Base-by-base conservation (phyloP, 495 filamentous ascomycete species). In the Bacidia rubella region DNA sequence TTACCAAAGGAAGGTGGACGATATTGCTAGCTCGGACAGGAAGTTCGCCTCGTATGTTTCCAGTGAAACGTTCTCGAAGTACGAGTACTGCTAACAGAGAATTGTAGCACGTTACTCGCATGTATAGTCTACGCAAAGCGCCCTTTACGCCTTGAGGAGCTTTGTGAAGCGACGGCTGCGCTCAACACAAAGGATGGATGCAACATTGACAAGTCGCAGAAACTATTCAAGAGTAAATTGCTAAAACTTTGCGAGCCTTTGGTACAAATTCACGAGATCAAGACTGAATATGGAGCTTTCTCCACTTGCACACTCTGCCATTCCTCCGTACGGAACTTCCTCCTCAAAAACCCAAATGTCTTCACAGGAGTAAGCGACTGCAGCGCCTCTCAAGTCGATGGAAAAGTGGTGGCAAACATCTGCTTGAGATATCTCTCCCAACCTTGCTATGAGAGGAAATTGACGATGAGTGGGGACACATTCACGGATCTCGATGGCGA, bases 211-310 rank as follows among this genome's bases (percentile, higher is more conserved):
- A 51, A 39, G 23, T 51, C 49, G 32, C 49, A 51, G 10, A 51
- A 51, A 17, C n/a, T 51, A 12, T 51, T 51, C 49, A 38, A 41
- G 24, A 51, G 11, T 21, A 22, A 23, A 40, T 12, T 42, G 12
- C 24, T 39, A 51, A 51, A 51, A 21, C 4, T 51, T 20, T 51
- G 49, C 35, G 49, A 51, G 32, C 49, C 32, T 51, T 39, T 51
- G 19, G 35, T 51, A 5, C 27, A 43, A 51, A 40, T 51, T 25
- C 49, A 51, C 29, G 47, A 49, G 11, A 27, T 49, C 19, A n/a
- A 2, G 39, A 20, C 47, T 12, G 49, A 39, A 24, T 23, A 38
- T 11, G 40, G 11, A 15, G 11, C 12, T 39, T 35, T 21, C 49
- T 23, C 49, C 4, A 51, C 32, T 20, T 51, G 49, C 15, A 51